Evolutionary conservation across 2,329 filamentous ascomycete genomes (phyloP), one percentile per base, ranked within the genome.

Genomic region (Venturia asperata): DNA sequence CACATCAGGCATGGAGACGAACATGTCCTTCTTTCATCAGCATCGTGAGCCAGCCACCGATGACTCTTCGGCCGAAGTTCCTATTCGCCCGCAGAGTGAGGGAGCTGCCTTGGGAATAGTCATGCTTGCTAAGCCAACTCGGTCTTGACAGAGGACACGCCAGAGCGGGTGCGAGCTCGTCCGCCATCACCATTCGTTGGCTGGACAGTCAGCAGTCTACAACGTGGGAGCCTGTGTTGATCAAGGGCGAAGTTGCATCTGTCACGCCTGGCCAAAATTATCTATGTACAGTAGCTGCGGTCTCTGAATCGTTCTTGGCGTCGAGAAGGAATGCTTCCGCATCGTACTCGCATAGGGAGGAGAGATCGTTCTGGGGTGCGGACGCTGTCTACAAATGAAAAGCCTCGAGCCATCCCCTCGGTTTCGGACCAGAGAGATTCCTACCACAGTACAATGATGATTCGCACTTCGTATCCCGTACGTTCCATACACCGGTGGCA

Each of bases 1-100:
- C 52, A 34, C 52, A 58, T 58, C 52, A 55, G 52, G 52, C 30
- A 58, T 58, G 11, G 52, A n/a, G n/a, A n/a, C n/a, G n/a, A n/a
- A 37, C 15, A 58, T 37, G 15, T 21, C 30, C 15, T 9, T 41
- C 9, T 2, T 41, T 10, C 39, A 15, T 58, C 52, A 37, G 30
- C 52, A 58, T 58, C 27, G n/a, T 27, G 19, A 39, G 52, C 52
- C 5, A 34, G 1, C 52, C 24, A 56, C 49, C 19, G 49, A 56
- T 37, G 27, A 11, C 17, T 6, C 15, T 5, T 58, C 10, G 5
- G 49, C 30, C 52, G 52, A 55, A 37, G 24, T 52, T 58, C n/a
- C 52, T 58, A n/a, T 37, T 58, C 52, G 30, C 52, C 19, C 19
- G 24, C 13, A 34, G 52, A 58, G 30, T 9, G 49, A 56, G 30